phyloP scores from a whole-genome alignment of 2,329 filamentous ascomycete genomes.

The Cryphonectria naterciae region DNA sequence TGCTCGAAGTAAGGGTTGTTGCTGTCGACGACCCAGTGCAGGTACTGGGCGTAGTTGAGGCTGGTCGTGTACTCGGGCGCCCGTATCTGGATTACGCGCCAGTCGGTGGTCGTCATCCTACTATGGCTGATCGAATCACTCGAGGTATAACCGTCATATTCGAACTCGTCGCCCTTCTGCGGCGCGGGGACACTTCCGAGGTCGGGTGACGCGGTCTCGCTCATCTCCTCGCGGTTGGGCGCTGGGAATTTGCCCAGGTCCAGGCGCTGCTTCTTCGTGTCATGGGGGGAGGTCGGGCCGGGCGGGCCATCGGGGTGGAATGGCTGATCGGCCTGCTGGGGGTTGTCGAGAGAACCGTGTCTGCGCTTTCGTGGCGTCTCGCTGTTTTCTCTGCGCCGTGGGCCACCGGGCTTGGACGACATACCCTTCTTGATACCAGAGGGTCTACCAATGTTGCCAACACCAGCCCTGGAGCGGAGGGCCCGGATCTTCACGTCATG shows the following conservation, averaged over 20 bases:
- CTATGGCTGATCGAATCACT: slow-evolving; percentile 55
- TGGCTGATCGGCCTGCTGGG: slow-evolving; percentile 15
- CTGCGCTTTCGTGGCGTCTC: slow-evolving; percentile 24
- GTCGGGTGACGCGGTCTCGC: slow-evolving; percentile 4
- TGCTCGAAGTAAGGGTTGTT: slow-evolving; percentile 51
- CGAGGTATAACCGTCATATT: slow-evolving; percentile 54
- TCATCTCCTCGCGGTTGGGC: slow-evolving; percentile 4
- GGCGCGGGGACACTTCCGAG: not conserved
- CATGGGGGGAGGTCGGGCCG: not conserved
- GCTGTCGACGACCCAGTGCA: slow-evolving; percentile 51
- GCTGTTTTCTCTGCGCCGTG: slow-evolving; percentile 36
- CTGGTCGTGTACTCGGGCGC: slow-evolving; percentile 51
- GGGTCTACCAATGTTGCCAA: slow-evolving; percentile 61
- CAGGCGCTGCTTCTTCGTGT: slow-evolving; percentile 18
- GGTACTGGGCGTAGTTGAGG: slow-evolving; percentile 57
- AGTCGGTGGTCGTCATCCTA: slow-evolving; percentile 51
- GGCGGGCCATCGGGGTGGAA: slow-evolving; percentile 34
- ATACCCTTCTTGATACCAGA: slow-evolving; percentile 47
- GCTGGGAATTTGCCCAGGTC: slow-evolving; percentile 4
- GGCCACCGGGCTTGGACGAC: slow-evolving; percentile 34
- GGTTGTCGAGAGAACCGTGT: slow-evolving; percentile 28
- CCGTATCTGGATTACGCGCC: slow-evolving; percentile 57
- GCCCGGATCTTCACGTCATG: slow-evolving; percentile 56
- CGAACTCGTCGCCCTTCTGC: slow-evolving; percentile 41
- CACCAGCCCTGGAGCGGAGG: slow-evolving; percentile 56